Evolutionary conservation across 1,284 basidiomycete species (phyloP), one percentile per base, ranked within the genome.

Genomic region (Rhizoctonia solani): DNA sequence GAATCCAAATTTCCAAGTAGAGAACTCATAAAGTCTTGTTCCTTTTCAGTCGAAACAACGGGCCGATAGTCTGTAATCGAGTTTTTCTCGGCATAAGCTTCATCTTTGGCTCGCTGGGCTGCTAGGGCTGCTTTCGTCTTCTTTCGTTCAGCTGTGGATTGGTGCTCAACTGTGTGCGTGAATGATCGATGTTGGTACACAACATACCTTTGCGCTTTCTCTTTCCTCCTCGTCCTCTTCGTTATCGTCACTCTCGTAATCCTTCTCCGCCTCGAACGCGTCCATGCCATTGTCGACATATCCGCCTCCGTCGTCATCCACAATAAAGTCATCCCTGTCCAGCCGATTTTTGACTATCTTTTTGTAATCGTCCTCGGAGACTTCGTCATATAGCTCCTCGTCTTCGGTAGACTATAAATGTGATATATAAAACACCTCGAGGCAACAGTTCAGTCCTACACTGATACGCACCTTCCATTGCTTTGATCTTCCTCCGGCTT

Each of bases 261-360:
- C 73, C n/a, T 72, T 74, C 14, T 79, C 81, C 44, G 83, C 84
- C 23, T 81, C 84, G 88, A 93, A 98, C 73, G 96, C 95, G 71
- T 98, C 95, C 84, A 93, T 88, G 3, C 97, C 97, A 74, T 97
- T 92, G 78, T 99, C 97, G 74, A 92, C 88, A 75, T 99, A 99
- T 11, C 93, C 97, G 21, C 83, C 86, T 0, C 90, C 85, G 59
- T 95, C 95, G 79, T 99, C 97, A 74, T 99, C 95, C 52, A 92
- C 88, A 27, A 97, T 93, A 71, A 99, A 99, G 77, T 99, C 96
- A 74, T 98, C 94, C 72, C 84, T 81, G 71, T 92, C 89, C n/a
- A 97, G 81, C 19, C 97, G 83, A 1, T 88, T 87, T 65, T 87
- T 86, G 3, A 98, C 94, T 69, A 98, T 90, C 16, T 83, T 82